Base-by-base conservation (phyloP, 2,329 filamentous ascomycete genomes). In the Lojkania enalia region DNA sequence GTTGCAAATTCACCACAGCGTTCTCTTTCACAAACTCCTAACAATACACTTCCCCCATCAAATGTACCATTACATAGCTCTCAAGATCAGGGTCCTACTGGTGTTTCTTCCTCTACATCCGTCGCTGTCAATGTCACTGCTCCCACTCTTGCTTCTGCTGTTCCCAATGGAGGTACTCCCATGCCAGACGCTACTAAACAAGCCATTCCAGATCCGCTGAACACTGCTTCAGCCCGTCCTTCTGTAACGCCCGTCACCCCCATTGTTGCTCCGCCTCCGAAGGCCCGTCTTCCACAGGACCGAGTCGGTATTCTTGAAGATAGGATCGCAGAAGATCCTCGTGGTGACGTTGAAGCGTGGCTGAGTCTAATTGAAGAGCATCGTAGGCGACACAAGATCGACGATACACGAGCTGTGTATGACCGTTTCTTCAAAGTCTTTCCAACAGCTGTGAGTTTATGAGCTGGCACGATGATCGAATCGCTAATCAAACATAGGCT, bases 261-360 rank as follows among this genome's bases (percentile, higher is more conserved):
- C 42, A 51, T 52, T 42, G 49, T 63, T 57, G 48, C 60, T 49
- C 60, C 63, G 51, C 46, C 70, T 25, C 63, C 71, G 43, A 73
- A 72, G 63, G 75, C 79, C 56, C 80, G 84, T 51, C 73, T 86
- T 52, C 83, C 86, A 44, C 81, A 86, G 72, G 87, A 95, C 71
- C 82, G 81, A 54, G 79, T 92, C 58, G 84, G 86, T 46, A 82
- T 91, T 47, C 78, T 97, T 63, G 92, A 99, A 75, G 88, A 94
- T 68, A 85, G 92, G 64, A 87, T 97, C 68, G 86, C 87, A 66
- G 88, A 96, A 63, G 94, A 99, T 65, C 88, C 92, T 13, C 87
- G 90, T 60, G 94, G 92, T 63, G 91, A 96, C 60, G 83, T 94
- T 71, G 88, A 94, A 67, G 90, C 92, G 21, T 99, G 94, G 94